A percentile compares a stretch with the other conserved stretches of the same genome.
phyloP scores from a whole-genome alignment of 176 grass and related monocot species.

The Aegilops umbellulata region DNA sequence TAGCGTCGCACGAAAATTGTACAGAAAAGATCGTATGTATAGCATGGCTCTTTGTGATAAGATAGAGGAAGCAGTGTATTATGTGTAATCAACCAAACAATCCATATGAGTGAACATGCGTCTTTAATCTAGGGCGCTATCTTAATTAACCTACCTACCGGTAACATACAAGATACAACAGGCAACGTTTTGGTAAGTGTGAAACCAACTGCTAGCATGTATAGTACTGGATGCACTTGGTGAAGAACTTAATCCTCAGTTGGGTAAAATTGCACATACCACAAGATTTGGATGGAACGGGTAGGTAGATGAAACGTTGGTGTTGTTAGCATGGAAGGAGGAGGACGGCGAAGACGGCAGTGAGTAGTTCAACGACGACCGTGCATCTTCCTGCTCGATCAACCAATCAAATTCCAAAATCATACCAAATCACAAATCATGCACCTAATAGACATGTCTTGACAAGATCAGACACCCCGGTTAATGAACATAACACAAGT shows the following conservation, averaged over 20 bases:
- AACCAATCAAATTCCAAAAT: neutral
- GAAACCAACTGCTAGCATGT: neutral
- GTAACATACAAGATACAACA: too few species aligned
- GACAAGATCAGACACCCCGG: neutral
- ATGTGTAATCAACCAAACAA: neutral
- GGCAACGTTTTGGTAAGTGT: neutral
- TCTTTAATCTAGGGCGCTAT: neutral
- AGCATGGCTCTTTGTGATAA: neutral
- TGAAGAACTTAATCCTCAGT: neutral
- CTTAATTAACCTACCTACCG: neutral
- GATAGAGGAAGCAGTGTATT: neutral
- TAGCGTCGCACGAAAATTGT: too few species aligned
- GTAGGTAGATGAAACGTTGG: slow-evolving; percentile 27
- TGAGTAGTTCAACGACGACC: slow-evolving; percentile 23
- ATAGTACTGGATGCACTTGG: neutral
- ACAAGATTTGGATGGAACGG: slow-evolving; percentile 32
- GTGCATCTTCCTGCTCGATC: slow-evolving; percentile 32
- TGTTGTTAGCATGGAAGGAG: slow-evolving; percentile 20
- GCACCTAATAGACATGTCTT: neutral
- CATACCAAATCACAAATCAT: slow-evolving; percentile 26
- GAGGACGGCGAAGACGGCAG: slow-evolving; percentile 31
- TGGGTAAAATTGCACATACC: slow-evolving; percentile 9
- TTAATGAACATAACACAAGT: neutral
- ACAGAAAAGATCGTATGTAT: too few species aligned
- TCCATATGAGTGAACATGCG: neutral